A percentile compares a stretch with the other conserved stretches of the same genome.
Evolutionary conservation across 2,329 filamentous ascomycete genomes (phyloP).

Genomic region (Alternaria triticina): DNA sequence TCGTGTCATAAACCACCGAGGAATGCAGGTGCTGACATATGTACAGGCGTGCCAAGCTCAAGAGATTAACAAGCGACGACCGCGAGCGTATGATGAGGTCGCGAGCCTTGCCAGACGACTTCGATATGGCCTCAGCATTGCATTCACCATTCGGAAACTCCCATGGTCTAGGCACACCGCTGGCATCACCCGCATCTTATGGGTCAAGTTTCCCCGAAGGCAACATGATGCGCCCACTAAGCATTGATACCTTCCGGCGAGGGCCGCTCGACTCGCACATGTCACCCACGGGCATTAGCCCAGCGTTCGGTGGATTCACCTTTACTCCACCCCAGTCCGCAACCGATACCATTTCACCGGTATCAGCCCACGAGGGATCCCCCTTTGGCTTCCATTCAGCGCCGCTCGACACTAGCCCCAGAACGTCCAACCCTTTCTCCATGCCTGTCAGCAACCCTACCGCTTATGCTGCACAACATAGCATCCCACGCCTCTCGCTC

Average conservation of each 20-base stretch:
- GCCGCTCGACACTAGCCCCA: constrained; percentile 44
- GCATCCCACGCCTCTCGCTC: constrained; percentile 51
- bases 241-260: constrained; percentile 71
- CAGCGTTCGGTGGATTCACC: constrained; percentile 70
- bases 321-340: constrained; percentile 64
- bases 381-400: constrained; percentile 49
- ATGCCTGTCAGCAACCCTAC: constrained; percentile 42
- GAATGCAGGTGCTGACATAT: constrained; percentile 18
- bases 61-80: constrained; percentile 66
- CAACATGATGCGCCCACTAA: constrained; percentile 70
- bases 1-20: constrained; percentile 3
- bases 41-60: constrained; percentile 65
- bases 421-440: constrained; percentile 50
- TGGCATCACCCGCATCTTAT: constrained; percentile 54
- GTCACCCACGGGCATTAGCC: constrained; percentile 70
- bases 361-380: constrained; percentile 50
- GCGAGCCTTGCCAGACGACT: constrained; percentile 64
- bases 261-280: constrained; percentile 69
- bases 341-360: constrained; percentile 55
- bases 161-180: constrained; percentile 55
- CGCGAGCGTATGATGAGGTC: constrained; percentile 67
- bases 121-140: constrained; percentile 66
- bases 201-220: constrained; percentile 54
- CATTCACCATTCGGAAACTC: constrained; percentile 59
- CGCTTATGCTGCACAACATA: constrained; percentile 47